Evolutionary conservation across 768 basidiomycete species (phyloP).

Genomic region (Macrolepiota albuminosa): DNA sequence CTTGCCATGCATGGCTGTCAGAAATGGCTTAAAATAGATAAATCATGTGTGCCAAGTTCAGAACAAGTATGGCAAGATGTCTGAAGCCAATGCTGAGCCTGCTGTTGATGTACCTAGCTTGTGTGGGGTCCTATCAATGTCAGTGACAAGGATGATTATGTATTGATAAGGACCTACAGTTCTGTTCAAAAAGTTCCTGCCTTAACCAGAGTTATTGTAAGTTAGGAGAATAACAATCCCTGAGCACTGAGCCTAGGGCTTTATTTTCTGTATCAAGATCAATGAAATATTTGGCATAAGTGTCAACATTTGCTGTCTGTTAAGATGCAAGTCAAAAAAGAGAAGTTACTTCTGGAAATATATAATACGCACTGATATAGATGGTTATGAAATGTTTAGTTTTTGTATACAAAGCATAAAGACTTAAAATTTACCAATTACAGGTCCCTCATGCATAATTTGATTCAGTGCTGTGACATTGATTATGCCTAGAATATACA

Average conservation of each 20-base stretch:
- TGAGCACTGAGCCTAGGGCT: constrained; percentile 17
- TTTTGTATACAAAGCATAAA: background rate
- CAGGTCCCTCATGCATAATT: constrained; percentile 67
- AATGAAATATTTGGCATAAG: constrained; percentile 53
- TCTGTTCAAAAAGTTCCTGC: constrained; percentile 26
- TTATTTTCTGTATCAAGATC: constrained; percentile 53
- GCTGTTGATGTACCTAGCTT: too few species aligned
- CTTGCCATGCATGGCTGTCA: too few species aligned
- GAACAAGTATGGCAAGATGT: too few species aligned
- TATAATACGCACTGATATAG: constrained; percentile 42
- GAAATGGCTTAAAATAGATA: too few species aligned
- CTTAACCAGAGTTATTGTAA: constrained; percentile 64
- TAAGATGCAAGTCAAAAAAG: background rate
- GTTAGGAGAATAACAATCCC: constrained; percentile 67
- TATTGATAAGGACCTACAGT: too few species aligned
- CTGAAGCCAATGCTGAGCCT: too few species aligned
- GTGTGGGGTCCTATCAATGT: too few species aligned
- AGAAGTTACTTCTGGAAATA: background rate
- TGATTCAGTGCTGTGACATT: constrained; percentile 57
- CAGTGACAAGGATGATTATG: too few species aligned
- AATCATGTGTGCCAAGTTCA: too few species aligned
- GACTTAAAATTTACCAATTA: constrained; percentile 48
- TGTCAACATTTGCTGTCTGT: constrained; percentile 73
- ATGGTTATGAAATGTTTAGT: constrained; percentile 31
- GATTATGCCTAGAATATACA: constrained; percentile 66